Base-by-base conservation (phyloP, 1,139 yeast species). In the Suhomyces terraborum region DNA sequence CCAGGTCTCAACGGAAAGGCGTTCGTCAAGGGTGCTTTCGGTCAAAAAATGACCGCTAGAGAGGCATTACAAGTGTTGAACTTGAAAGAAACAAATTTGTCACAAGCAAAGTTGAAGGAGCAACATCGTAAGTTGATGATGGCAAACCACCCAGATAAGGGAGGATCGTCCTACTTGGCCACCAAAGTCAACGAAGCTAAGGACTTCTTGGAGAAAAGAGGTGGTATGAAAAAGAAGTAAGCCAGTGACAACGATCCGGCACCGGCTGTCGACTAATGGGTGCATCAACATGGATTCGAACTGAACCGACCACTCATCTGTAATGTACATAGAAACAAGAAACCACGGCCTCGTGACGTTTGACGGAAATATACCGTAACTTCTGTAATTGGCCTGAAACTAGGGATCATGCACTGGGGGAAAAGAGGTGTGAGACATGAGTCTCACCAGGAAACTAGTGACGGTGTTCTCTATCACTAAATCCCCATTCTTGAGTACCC, bases 181-280 rank as follows among this genome's bases (percentile, higher is more conserved):
- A 91, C 98, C 36, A 93, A 93, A 73, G 89, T 93, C 53, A 93
- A 93, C 63, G 98, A 93, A 68, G 98, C 98, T 40, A 93, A 93
- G 65, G 96, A 89, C 57, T 84, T 89, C 61, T 74, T 93, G 59
- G 95, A 88, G 53, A 89, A 88, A 69, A 80, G 91, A 61, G 88
- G 88, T 29, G 80, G 80, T 10, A 55, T 78, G 69, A 75, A 73
- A 58, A 62, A 67, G 51, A 69, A 69, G 58, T 68, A 53, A 35
- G n/a, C 18, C 18, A 8, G 13, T 8, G 6, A n/a, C 13, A 12
- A 17, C 30, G 27, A 16, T 16, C 27, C 27, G 27, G 27, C 27
- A 24, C 27, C 27, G 27, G 27, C 27, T 24, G 27, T 24, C 27
- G 27, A 24, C 27, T 13, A 24, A 16, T 28, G 31, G 19, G 31